Conservation (phyloP, 805 yeast species). For the Hanseniaspora nectarophila region DNA sequence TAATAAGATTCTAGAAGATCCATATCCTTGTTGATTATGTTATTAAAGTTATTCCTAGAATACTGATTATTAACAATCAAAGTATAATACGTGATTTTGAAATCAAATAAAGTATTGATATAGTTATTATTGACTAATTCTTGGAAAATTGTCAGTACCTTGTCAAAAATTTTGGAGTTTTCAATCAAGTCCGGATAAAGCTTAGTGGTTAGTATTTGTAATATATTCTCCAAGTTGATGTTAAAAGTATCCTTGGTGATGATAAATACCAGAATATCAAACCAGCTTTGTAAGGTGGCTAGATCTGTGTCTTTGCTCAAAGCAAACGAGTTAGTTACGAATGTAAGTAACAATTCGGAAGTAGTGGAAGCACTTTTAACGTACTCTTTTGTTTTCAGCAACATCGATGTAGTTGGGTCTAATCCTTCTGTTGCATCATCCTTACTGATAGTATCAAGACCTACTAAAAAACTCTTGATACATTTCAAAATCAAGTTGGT, state of each 20-base stretch:
- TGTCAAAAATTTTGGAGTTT: not conserved
- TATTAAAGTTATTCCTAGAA: conserved; percentile 22
- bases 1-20: conserved; percentile 45
- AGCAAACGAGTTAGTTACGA: not conserved
- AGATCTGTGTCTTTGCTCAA: not conserved
- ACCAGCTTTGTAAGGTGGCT: not conserved
- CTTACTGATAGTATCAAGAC: not conserved
- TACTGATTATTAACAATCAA: not conserved
- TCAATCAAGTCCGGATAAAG: not conserved
- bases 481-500: not conserved
- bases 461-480: not conserved
- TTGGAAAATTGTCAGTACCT: not conserved
- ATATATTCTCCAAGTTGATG: not conserved
- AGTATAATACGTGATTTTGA: not conserved
- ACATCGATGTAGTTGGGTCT: not conserved
- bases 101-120: not conserved
- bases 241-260: not conserved
- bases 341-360: no score
- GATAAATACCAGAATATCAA: not conserved
- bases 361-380: not conserved
- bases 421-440: not conserved
- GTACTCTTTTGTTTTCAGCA: not conserved
- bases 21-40: conserved; percentile 39
- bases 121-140: not conserved
- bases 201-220: not conserved